A percentile compares a stretch with the other conserved stretches of the same genome.
phyloP scores from a whole-genome alignment of 176 grass and related monocot species.

The Tuctoria greenei region DNA sequence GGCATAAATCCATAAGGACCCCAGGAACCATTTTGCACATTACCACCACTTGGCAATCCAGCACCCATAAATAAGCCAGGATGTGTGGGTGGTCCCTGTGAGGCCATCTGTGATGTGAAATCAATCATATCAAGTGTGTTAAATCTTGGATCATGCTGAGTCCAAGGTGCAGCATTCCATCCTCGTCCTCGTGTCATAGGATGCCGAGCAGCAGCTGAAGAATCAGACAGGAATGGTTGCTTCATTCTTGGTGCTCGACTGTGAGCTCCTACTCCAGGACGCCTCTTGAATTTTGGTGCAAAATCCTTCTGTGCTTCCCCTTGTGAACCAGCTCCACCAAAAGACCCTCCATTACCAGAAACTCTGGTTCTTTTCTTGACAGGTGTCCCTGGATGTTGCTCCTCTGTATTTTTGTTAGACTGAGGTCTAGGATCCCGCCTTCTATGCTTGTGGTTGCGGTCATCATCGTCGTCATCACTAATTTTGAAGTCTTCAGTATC shows the following conservation, averaged over 20 bases:
- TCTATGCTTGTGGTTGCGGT: constrained; percentile 96
- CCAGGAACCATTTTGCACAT: not conserved
- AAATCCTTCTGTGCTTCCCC: constrained; percentile 51
- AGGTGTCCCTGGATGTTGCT: constrained; percentile 44
- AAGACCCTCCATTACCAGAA: constrained; percentile 45
- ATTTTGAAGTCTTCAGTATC: constrained; percentile 67
- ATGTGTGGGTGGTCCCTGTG: constrained; percentile 64
- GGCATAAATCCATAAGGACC: constrained; percentile 82
- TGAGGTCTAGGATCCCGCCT: constrained; percentile 63
- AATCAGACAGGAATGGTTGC: constrained; percentile 55
- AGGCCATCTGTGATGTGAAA: constrained; percentile 73
- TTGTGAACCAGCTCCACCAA: constrained; percentile 44
- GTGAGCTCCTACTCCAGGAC: constrained; percentile 35
- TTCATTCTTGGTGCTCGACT: constrained; percentile 48
- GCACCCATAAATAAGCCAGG: constrained; percentile 60
- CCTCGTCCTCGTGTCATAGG: constrained; percentile 73
- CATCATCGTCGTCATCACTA: constrained; percentile 81
- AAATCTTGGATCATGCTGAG: constrained; percentile 74
- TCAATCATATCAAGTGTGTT: constrained; percentile 70
- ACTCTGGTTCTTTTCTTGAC: constrained; percentile 53
- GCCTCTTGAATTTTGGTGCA: constrained; percentile 62
- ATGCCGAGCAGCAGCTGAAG: constrained; percentile 47
- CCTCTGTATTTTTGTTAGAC: constrained; percentile 54
- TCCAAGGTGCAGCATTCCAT: constrained; percentile 57
- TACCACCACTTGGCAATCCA: constrained; percentile 44